Evolutionary conservation across 176 grass and related monocot species (phyloP).

Genomic region (Pontederia crassipes): DNA sequence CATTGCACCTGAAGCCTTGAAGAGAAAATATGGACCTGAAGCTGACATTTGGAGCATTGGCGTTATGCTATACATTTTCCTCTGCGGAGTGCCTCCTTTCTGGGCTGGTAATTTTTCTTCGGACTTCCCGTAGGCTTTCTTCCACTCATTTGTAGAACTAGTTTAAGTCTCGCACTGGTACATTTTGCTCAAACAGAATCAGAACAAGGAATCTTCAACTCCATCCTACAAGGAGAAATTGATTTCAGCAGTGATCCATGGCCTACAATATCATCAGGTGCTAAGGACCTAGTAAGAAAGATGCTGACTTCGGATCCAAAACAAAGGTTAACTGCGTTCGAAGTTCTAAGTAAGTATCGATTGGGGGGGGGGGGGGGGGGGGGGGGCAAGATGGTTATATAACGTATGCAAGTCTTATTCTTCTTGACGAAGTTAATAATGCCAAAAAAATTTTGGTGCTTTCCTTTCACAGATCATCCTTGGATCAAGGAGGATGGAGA

Average conservation of each 20-base stretch:
- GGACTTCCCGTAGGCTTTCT: neutral
- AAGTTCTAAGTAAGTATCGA: constrained; percentile 20
- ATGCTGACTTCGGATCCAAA: constrained; percentile 10
- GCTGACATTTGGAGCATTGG: constrained; percentile 21
- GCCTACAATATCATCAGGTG: constrained; percentile 17
- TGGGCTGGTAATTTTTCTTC: constrained; percentile 9
- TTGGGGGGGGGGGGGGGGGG: too few species aligned
- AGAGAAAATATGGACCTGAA: constrained; percentile 15
- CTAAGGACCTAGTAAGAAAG: constrained; percentile 19
- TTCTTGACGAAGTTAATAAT: neutral
- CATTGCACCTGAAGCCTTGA: constrained; percentile 19
- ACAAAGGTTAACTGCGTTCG: constrained; percentile 15
- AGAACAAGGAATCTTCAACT: constrained; percentile 18
- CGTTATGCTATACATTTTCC: constrained; percentile 21
- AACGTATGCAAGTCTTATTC: neutral
- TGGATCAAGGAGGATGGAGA: constrained; percentile 23
- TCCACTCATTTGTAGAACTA: neutral
- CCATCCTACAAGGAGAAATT: constrained; percentile 2
- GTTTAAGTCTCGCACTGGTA: neutral
- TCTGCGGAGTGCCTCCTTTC: constrained; percentile 15
- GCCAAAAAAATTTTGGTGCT: neutral
- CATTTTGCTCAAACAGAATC: constrained; percentile 10
- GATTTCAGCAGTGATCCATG: constrained; percentile 18
- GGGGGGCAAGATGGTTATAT: neutral
- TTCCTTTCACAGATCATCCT: constrained; percentile 5